Base-by-base conservation (phyloP, 345 rosid genomes). In the Bruguiera gymnorhiza region DNA sequence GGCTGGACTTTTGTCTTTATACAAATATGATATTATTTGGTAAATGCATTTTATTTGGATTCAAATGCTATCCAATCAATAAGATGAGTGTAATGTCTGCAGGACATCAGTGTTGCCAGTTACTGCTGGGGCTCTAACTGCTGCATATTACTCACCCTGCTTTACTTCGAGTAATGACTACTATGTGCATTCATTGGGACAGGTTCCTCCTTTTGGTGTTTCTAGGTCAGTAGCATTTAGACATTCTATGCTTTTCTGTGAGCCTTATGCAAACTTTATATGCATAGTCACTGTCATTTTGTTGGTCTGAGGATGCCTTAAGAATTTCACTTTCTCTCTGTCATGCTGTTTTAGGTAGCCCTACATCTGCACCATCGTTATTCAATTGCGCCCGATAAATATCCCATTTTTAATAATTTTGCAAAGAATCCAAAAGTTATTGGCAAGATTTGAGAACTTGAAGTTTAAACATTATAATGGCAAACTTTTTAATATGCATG, bases 221-320 rank as follows among this genome's bases (percentile, higher is more conserved):
- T 36, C 73, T 32, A 67, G 72, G 69, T 67, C 30, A 27, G 72
- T 46, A 20, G 43, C 57, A 62, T 24, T 63, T 21, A 19, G 32
- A n/a, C 2, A 39, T 39, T 39, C 52, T 39, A 37, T 21, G 18
- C 4, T 62, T 62, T 46, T 19, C 39, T 8, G 36, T 36, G 21
- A 16, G 36, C 29, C 20, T 19, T 62, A 36, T 62, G 27, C 20
- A 32, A 36, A 15, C 39, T 62, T 18, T 20, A 34, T 1, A 3
- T 39, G 48, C 48, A 39, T 39, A 10, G 48, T 9, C 3, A 2
- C 48, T 39, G 48, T 39, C 48, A 39, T 39, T 39, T 39, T 39
- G 48, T 39, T 39, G 11, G 48, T 39, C 48, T 1, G 2, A 5
- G 36, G 6, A 6, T 34, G 37, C 37, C 37, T 7, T 8, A 7